Percentiles rank a stretch among this genome's conserved stretches.
Conservation (phyloP, 768 basidiomycete genomes). For the Auricularia heimuer region DNA sequence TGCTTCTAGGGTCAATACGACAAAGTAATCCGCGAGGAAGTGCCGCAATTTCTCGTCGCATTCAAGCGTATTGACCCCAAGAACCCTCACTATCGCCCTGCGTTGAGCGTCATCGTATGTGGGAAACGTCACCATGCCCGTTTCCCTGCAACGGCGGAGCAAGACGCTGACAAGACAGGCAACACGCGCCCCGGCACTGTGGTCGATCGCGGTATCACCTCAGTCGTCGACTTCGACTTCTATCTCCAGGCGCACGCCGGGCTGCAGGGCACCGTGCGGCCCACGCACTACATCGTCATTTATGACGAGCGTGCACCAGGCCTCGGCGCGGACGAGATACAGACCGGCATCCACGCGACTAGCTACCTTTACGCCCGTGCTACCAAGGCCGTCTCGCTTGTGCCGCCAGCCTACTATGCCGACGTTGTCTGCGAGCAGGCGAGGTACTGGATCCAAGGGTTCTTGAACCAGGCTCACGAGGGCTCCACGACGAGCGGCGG, state of each 20-base stretch:
- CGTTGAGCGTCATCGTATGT: constrained; percentile 65
- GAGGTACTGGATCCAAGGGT: constrained; percentile 63
- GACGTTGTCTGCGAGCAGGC: constrained; percentile 78
- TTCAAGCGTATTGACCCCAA: constrained; percentile 43
- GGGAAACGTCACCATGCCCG: constrained; percentile 65
- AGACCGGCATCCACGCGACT: constrained; percentile 57
- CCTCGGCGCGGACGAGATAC: constrained; percentile 59
- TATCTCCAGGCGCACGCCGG: constrained; percentile 67
- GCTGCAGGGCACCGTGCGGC: constrained; percentile 55
- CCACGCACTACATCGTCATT: constrained; percentile 58
- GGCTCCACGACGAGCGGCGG: constrained; percentile 25
- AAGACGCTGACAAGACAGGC: constrained; percentile 50
- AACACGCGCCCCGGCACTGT: constrained; percentile 76
- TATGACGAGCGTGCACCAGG: constrained; percentile 55
- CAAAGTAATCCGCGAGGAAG: constrained; percentile 46
- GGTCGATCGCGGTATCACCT: constrained; percentile 69
- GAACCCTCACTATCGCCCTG: constrained; percentile 45
- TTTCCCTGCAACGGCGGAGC: constrained; percentile 45
- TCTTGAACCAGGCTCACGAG: constrained; percentile 37
- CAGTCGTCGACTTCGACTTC: constrained; percentile 39
- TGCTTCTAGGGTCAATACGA: constrained; percentile 58
- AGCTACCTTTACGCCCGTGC: constrained; percentile 76
- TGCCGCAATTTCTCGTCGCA: constrained; percentile 50
- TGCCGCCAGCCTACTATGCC: constrained; percentile 48
- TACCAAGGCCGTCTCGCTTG: constrained; percentile 56